Evolutionary conservation across 2,329 filamentous ascomycete species (phyloP), one percentile per base, ranked within the genome.

Genomic region (Ophiocordyceps australis): DNA sequence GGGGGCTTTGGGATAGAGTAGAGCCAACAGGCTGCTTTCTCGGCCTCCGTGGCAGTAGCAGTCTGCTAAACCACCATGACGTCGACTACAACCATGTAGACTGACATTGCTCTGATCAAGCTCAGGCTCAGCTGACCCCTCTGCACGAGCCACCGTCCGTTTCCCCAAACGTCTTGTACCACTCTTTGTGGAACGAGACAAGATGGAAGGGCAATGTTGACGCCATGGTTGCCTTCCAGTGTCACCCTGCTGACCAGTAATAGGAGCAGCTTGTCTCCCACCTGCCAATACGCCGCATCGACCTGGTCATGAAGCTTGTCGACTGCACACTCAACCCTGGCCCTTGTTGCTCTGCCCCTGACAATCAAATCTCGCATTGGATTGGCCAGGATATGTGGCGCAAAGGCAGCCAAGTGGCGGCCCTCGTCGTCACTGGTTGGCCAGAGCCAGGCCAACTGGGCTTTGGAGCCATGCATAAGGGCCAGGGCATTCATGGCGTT

Each of bases 391-490:
- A 62, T 42, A 0, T 54, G 49, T 12, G 23, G 34, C 0, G 55
- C 45, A 36, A 61, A 46, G 22, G 33, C n/a, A n/a, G n/a, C n/a
- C n/a, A n/a, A n/a, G n/a, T n/a, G n/a, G n/a, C n/a, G n/a, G n/a
- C n/a, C n/a, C n/a, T n/a, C n/a, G n/a, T 36, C 36, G 4, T 41
- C 38, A 12, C 44, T 50, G 2, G 47, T 42, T 1, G 57, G 57
- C 38, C 52, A 62, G 2, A 58, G 47, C 57, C 58, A 62, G 10
- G 49, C 47, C 3, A 59, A 47, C 14, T 58, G 43, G 4, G 44
- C 50, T 32, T 51, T 50, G 11, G 46, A 54, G n/a, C 52, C 55
- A 32, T 57, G 52, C 34, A 60, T 55, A 22, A 63, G 45, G 1
- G 51, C 54, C 10, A 62, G 39, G 14, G 49, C 37, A 27, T 47